Conservation (phyloP, 2,329 filamentous ascomycete species). For the Decorospora gaudefroyi region DNA sequence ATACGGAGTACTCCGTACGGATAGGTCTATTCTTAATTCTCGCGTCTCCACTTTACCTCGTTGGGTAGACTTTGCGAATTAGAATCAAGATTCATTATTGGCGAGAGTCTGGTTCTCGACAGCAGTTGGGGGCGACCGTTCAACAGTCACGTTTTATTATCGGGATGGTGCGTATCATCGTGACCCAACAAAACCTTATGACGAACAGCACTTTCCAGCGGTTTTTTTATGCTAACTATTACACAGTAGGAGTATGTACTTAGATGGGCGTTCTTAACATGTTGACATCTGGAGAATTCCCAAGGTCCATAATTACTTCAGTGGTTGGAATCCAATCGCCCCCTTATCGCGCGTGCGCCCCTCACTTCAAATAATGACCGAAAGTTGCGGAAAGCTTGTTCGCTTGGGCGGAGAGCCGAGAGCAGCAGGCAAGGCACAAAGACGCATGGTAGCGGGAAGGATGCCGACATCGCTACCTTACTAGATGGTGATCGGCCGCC, state of each 20-base stretch:
- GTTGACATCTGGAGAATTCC: too few relatives aligned
- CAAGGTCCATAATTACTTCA: too few relatives aligned
- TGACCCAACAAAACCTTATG: not conserved
- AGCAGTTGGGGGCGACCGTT: too few relatives aligned
- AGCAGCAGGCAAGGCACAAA: slow-evolving; percentile 21
- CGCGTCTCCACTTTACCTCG: slow-evolving; percentile 12
- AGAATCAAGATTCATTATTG: not conserved
- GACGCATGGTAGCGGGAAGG: slow-evolving; percentile 16
- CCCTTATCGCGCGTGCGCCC: slow-evolving; percentile 17
- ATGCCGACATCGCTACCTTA: slow-evolving; percentile 21
- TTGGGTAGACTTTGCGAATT: slow-evolving; percentile 23
- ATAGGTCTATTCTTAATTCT: slow-evolving; percentile 7
- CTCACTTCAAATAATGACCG: slow-evolving; percentile 10
- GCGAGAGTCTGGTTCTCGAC: slow-evolving; percentile 1
- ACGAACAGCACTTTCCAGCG: too few relatives aligned
- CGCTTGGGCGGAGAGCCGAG: slow-evolving; percentile 28
- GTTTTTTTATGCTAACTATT: too few relatives aligned
- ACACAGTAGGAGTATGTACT: too few relatives aligned
- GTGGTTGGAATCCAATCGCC: not conserved
- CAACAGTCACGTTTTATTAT: too few relatives aligned
- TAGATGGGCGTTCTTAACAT: too few relatives aligned
- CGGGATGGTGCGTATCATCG: too few relatives aligned
- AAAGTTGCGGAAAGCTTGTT: slow-evolving; percentile 10
- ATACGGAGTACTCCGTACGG: too few relatives aligned
- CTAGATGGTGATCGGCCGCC: slow-evolving; percentile 22